Conservation (phyloP, 192 early-diverging fungal genomes). For the Coemansia biformis region DNA sequence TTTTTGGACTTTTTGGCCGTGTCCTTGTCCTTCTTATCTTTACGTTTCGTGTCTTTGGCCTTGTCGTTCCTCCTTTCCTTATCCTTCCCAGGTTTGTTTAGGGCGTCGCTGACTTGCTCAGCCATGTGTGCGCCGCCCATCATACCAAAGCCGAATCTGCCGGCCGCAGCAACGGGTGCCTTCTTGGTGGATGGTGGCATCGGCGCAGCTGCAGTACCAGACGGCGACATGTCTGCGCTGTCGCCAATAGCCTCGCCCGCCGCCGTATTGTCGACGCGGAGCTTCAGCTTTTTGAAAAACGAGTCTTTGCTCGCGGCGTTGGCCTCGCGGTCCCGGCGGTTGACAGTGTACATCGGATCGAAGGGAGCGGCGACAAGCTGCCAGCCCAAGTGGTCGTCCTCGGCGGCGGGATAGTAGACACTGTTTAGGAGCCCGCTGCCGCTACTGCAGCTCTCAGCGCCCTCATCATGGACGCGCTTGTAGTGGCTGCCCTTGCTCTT, state of each 20-base stretch:
- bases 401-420: slow-evolving; percentile 23
- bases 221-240: background rate
- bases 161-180: too few relatives aligned
- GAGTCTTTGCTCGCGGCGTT: slow-evolving; percentile 18
- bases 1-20: slow-evolving; percentile 8
- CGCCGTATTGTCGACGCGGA: background rate
- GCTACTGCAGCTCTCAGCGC: background rate
- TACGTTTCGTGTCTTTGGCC: slow-evolving; percentile 2
- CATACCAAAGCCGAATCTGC: slow-evolving; percentile 32
- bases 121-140: slow-evolving; percentile 2
- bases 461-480: slow-evolving; percentile 23
- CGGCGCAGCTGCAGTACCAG: background rate
- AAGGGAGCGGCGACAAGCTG: slow-evolving; percentile 7
- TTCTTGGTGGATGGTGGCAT: too few relatives aligned
- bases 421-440: background rate
- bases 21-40: slow-evolving; percentile 5
- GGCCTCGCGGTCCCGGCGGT: slow-evolving; percentile 22
- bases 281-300: slow-evolving; percentile 37
- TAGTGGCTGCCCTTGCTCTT: slow-evolving; percentile 12
- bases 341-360: slow-evolving; percentile 46
- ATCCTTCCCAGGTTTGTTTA: too few relatives aligned
- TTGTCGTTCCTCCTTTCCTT: too few relatives aligned
- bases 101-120: too few relatives aligned
- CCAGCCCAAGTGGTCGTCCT: slow-evolving; percentile 39
- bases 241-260: background rate